Base-by-base conservation (phyloP, 176 grass and related monocot genomes). In the Pontederia crassipes region DNA sequence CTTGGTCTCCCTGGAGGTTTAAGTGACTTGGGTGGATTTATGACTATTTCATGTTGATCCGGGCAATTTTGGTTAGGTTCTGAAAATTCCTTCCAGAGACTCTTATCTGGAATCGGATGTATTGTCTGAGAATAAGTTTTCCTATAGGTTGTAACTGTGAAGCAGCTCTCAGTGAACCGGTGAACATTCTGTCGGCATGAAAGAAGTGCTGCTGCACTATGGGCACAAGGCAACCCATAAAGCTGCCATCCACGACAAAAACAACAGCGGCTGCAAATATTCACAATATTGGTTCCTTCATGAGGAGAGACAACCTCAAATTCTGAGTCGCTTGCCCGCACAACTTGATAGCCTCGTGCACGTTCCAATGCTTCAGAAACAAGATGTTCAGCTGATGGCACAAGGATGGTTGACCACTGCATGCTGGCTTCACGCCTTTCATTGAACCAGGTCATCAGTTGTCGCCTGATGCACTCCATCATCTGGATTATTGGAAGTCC, bases 381-480 rank as follows among this genome's bases (percentile, higher is more conserved):
- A 2, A 79, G 80, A 0, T 67, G 75, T 79, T 97, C 87, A 0
- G 93, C 83, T 0, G 67, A 59, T 2, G 93, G 93, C 27, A 91
- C 93, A 0, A 97, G 82, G 26, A 91, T 83, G 1, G 93, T 83
- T 12, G 70, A 62, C 93, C 93, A 97, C 75, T 88, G 84, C 93
- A 85, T 91, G 71, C 93, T 97, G 46, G 84, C 79, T 45, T 97
- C 93, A 4, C 93, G 87, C 4, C 93, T 74, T 40, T 97, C 93
- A 4, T 97, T 97, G 73, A 97, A 97, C 93, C 93, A 97, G 4
- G 74, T 97, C 93, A 97, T 97, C 3, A 97, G 46, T 29, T 97
- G 93, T 14, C 93, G 84, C 35, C 93, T 78, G 11, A 91, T 85
- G 52, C 73, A 79, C 49, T 97, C 93, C 81, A 97, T 88, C 93